Evolutionary conservation across 345 rosid genomes (phyloP).

Genomic region (Eucalyptus polybractea): DNA sequence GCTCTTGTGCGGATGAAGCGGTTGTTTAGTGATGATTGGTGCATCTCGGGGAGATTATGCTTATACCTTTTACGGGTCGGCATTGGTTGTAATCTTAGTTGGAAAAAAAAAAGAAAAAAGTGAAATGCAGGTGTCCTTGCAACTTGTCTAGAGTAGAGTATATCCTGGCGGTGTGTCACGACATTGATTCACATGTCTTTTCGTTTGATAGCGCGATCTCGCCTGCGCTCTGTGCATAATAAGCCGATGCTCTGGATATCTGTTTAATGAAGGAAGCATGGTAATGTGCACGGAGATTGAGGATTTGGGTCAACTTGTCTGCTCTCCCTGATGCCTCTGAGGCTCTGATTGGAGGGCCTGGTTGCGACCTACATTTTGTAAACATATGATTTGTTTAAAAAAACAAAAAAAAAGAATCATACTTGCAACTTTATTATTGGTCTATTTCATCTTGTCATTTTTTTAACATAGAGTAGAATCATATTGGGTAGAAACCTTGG

Average conservation of each 20-base stretch:
- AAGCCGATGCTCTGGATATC: constrained; percentile 8
- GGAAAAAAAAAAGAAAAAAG: not conserved
- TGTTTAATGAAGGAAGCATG: not conserved
- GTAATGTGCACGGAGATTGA: constrained; percentile 1
- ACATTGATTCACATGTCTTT: not conserved
- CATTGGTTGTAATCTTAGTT: not conserved
- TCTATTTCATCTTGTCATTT: not conserved
- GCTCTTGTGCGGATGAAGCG: not conserved
- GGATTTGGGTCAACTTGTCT: not conserved
- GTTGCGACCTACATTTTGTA: not conserved
- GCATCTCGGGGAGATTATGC: not conserved
- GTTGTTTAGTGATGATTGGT: not conserved
- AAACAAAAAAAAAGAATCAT: not conserved
- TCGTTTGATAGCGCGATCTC: not conserved
- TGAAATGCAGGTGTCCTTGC: not conserved
- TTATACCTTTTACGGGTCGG: not conserved
- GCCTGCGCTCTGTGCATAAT: not conserved
- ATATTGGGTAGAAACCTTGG: not conserved
- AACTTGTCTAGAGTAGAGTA: not conserved
- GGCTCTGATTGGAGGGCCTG: not conserved
- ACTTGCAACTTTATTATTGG: not conserved
- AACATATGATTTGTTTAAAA: not conserved
- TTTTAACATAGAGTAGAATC: not conserved
- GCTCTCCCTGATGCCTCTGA: not conserved
- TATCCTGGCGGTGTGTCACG: not conserved